Conservation (phyloP, 495 filamentous ascomycete species). For the Neurospora tetraspora region DNA sequence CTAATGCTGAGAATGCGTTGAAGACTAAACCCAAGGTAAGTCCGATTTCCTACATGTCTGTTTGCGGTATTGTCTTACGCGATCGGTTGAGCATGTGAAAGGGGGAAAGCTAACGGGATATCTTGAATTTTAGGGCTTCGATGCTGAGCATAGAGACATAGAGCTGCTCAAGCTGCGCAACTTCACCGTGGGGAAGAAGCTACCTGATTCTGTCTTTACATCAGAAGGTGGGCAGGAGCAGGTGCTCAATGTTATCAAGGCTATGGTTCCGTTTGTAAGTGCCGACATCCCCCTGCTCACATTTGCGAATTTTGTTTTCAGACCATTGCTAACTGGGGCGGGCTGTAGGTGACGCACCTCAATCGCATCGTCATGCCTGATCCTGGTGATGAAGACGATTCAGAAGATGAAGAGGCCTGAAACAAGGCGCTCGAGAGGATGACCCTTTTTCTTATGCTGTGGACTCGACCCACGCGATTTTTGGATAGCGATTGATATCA, state of each 20-base stretch:
- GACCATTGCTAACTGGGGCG: not conserved
- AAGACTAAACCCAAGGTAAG: conserved; percentile 80
- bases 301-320: not conserved
- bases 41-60: not conserved
- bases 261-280: conserved; percentile 55
- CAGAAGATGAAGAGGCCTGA: conserved; percentile 16
- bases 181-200: conserved; percentile 56
- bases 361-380: conserved; percentile 61
- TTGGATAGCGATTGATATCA: not conserved
- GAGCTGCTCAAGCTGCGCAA: conserved; percentile 40
- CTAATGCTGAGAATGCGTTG: conserved; percentile 60
- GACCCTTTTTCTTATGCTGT: not conserved
- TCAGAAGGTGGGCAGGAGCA: conserved; percentile 27
- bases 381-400: conserved; percentile 28
- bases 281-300: conserved; percentile 11
- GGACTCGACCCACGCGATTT: not conserved
- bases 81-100: not conserved
- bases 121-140: conserved; percentile 54
- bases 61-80: not conserved
- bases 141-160: conserved; percentile 45
- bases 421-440: not conserved
- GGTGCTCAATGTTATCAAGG: conserved; percentile 31
- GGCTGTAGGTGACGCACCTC: conserved; percentile 45
- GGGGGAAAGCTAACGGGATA: not conserved
- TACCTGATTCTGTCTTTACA: conserved; percentile 48